A percentile compares a stretch with the other conserved stretches of the same genome.
phyloP scores from a whole-genome alignment of 2,329 filamentous ascomycete genomes.

The Thermoascus crustaceus region DNA sequence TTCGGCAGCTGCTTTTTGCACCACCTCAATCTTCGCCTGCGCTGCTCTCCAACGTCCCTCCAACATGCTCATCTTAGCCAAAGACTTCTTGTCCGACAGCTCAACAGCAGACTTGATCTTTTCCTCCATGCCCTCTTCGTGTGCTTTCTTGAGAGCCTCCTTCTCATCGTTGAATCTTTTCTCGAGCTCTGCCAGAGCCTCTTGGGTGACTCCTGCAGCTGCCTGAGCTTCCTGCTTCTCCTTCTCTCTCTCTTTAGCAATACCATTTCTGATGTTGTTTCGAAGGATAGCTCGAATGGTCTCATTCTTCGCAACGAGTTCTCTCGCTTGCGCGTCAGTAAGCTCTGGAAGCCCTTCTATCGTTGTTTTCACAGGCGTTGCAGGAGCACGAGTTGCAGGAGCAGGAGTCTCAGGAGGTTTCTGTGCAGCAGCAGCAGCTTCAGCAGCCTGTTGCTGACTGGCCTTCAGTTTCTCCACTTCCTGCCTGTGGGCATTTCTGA shows the following conservation, averaged over 20 bases:
- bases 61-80: slow-evolving; percentile 68
- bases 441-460: slow-evolving; percentile 36
- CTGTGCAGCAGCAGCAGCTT: slow-evolving; percentile 12
- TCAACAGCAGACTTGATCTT: slow-evolving; percentile 54
- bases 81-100: slow-evolving; percentile 66
- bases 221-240: slow-evolving; percentile 31
- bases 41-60: slow-evolving; percentile 59
- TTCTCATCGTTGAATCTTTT: slow-evolving; percentile 33
- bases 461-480: slow-evolving; percentile 42
- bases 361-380: slow-evolving; percentile 21
- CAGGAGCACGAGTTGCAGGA: too few relatives aligned
- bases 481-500: slow-evolving; percentile 42
- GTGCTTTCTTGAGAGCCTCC: slow-evolving; percentile 36
- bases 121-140: slow-evolving; percentile 51
- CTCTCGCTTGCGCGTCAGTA: slow-evolving; percentile 42
- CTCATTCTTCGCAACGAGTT: slow-evolving; percentile 44
- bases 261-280: slow-evolving; percentile 49
- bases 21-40: slow-evolving; percentile 65
- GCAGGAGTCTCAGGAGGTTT: slow-evolving; percentile 13
- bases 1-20: slow-evolving; percentile 73
- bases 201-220: slow-evolving; percentile 20
- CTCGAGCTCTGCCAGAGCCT: slow-evolving; percentile 31
- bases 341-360: slow-evolving; percentile 34
- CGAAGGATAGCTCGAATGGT: slow-evolving; percentile 42
- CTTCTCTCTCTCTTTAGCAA: slow-evolving; percentile 35